Percentiles rank a stretch among this genome's conserved stretches.
phyloP scores from a whole-genome alignment of 129 eudicot genomes.

The Smallanthus sonchifolius region DNA sequence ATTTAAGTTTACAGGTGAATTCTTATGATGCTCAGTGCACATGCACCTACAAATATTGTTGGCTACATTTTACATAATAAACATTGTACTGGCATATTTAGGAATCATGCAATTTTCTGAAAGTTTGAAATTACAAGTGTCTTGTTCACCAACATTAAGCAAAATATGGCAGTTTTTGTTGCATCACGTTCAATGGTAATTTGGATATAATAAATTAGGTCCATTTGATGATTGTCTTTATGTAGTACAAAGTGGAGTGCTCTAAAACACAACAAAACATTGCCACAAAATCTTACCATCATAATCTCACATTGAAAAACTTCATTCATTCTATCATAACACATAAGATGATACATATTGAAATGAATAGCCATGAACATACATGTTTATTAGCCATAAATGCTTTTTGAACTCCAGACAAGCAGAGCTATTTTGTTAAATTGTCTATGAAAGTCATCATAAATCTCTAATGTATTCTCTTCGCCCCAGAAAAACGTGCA shows the following conservation, averaged over 20 bases:
- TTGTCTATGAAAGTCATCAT: too few relatives aligned
- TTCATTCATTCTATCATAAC: too few relatives aligned
- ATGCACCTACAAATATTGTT: background rate
- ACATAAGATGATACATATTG: too few relatives aligned
- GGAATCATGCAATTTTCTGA: constrained; percentile 11
- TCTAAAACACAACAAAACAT: background rate
- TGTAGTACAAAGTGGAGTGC: background rate
- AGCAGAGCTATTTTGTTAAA: too few relatives aligned
- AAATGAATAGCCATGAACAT: too few relatives aligned
- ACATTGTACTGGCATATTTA: background rate
- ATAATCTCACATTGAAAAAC: too few relatives aligned
- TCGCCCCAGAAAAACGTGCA: background rate
- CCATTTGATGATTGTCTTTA: background rate
- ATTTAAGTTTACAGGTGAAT: background rate
- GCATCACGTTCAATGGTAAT: background rate
- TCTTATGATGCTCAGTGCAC: background rate
- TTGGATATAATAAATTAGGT: background rate
- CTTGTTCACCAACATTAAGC: background rate
- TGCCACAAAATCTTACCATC: too few relatives aligned
- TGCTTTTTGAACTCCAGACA: too few relatives aligned
- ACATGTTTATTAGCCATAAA: too few relatives aligned
- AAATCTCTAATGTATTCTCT: background rate
- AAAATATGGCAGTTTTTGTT: background rate
- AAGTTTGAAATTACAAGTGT: background rate
- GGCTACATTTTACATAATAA: background rate